Percentiles rank a stretch among this genome's conserved stretches.
Conservation (phyloP, 306 rosid species). For the Mimosa bimucronata region DNA sequence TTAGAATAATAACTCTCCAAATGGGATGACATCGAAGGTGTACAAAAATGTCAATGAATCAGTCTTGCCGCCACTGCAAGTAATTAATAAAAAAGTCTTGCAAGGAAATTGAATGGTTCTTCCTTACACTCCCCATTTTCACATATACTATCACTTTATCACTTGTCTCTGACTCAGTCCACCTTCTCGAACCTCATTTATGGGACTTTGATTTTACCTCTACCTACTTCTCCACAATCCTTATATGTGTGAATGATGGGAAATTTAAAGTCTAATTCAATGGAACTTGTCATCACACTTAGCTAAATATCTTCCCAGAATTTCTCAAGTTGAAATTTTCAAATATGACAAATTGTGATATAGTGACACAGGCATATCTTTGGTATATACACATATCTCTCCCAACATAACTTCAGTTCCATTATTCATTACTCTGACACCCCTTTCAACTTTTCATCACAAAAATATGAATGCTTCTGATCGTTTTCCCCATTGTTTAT, state of each 20-base stretch:
- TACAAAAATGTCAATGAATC: background rate
- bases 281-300: background rate
- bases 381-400: background rate
- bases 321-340: background rate
- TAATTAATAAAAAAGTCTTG: background rate
- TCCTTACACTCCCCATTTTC: background rate
- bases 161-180: background rate
- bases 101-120: background rate
- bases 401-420: background rate
- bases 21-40: too few species aligned
- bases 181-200: background rate
- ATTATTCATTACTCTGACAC: background rate
- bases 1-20: too few species aligned
- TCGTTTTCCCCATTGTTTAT: background rate
- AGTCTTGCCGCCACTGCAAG: background rate
- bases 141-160: background rate
- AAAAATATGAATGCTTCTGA: background rate
- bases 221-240: background rate
- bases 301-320: background rate
- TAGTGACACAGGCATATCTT: too few species aligned
- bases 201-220: background rate
- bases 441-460: background rate
- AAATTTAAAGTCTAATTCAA: background rate
- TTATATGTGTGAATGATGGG: background rate
- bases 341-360: too few species aligned